Evolutionary conservation across 2,329 filamentous ascomycete genomes (phyloP), one percentile per base, ranked within the genome.

Genomic region (Aspergillus neoniger): DNA sequence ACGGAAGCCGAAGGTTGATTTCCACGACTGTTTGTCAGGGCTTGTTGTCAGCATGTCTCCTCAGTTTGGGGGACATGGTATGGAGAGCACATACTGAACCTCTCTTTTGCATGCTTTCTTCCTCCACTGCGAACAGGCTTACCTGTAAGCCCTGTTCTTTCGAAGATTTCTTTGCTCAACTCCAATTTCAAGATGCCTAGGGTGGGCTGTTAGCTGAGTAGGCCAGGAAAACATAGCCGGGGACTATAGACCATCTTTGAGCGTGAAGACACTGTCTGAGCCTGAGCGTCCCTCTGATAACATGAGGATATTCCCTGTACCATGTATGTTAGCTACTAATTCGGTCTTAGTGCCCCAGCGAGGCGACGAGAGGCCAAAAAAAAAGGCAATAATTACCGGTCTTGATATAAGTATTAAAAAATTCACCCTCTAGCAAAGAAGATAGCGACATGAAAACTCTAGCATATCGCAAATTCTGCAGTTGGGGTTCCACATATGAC

Each of bases 371-470:
- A 10, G n/a, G 17, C n/a, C 9, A 21, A 4, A 15, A 12, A 32
- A 12, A 4, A 1, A n/a, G n/a, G 12, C 9, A 41, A 30, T 21
- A 78, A 50, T 30, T 50, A 91, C 91, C 90, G 61, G 83, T 84
- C 75, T 96, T 96, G 66, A 98, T 88, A 72, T 96, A 93, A 47
- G 87, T 82, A n/a, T 85, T 89, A 70, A 96, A 92, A 69, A 97
- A 96, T 0, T 88, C 85, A 1, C 86, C 85, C 36, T 89, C 83
- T 1, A 98, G 73, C 5, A 98, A 72, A 60, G 91, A 87, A 8
- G 83, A 83, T 9, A 96, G 81, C 3, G 86, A 85, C 84, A 96
- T 88, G 66, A 86, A 85, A 2, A 96, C 86, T 61, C 86, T 84
- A 32, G 85, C 85, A 80, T 91, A 96, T 50, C 77, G 76, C 14